Conservation (phyloP, 169 alveolate species). For the Babesia caballi region DNA sequence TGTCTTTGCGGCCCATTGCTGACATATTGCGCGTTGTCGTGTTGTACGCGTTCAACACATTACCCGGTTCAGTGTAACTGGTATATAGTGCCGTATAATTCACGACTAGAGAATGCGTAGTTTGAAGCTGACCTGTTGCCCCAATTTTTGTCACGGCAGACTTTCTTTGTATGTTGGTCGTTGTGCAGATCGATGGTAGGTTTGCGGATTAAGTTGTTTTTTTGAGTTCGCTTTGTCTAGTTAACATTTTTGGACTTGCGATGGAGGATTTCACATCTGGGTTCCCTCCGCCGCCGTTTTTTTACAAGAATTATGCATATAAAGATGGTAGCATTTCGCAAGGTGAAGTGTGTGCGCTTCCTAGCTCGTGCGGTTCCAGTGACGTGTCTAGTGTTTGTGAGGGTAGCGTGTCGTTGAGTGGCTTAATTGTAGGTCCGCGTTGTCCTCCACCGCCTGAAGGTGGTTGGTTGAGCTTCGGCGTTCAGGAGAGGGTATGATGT, state of each 20-base stretch:
- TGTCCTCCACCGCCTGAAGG: slow-evolving; percentile 69
- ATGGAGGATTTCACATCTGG: slow-evolving; percentile 67
- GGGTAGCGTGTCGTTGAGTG: neutral
- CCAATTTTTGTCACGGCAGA: too few relatives aligned
- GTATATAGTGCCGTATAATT: neutral
- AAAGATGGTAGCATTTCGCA: neutral
- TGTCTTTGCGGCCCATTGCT: too few relatives aligned
- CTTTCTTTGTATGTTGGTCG: too few relatives aligned
- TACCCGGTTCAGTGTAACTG: too few relatives aligned
- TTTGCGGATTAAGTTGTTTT: too few relatives aligned
- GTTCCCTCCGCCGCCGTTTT: slow-evolving; percentile 77
- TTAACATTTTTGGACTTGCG: neutral
- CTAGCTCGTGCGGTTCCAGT: neutral
- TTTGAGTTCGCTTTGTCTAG: too few relatives aligned
- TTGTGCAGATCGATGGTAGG: too few relatives aligned
- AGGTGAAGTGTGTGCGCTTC: neutral
- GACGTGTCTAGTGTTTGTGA: neutral
- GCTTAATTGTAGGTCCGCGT: slow-evolving; percentile 25
- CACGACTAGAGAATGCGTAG: neutral
- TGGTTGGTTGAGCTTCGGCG: slow-evolving; percentile 66
- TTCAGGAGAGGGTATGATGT: slow-evolving; percentile 38
- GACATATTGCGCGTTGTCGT: too few relatives aligned
- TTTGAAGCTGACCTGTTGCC: neutral
- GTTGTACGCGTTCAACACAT: too few relatives aligned
- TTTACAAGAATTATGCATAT: slow-evolving; percentile 62